Evolutionary conservation across 139 green algal species (phyloP).

Genomic region (Pseudopediastrum boryanum): DNA sequence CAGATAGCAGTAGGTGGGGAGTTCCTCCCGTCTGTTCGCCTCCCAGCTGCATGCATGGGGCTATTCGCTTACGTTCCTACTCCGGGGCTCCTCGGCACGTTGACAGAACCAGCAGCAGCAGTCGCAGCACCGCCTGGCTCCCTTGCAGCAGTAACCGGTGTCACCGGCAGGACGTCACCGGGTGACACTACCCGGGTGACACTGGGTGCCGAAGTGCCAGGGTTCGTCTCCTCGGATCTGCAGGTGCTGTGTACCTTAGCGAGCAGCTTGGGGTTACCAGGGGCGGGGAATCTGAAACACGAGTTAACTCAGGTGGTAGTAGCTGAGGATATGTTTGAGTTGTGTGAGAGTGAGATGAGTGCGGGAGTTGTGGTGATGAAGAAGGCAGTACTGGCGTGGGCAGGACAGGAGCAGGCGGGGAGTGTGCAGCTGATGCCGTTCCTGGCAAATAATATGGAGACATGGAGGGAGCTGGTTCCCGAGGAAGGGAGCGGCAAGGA

Average conservation of each 20-base stretch:
- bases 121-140: conserved; percentile 2
- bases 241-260: conserved; percentile 36
- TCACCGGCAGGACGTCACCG: background rate
- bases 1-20: conserved; percentile 43
- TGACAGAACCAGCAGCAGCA: conserved; percentile 9
- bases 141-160: background rate
- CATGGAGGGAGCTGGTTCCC: conserved; percentile 26
- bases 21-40: conserved; percentile 28
- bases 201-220: conserved; percentile 12
- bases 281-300: conserved; percentile 46
- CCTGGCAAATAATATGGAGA: conserved; percentile 34
- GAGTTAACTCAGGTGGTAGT: conserved; percentile 65
- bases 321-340: conserved; percentile 63
- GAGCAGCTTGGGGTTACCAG: conserved; percentile 36
- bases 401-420: conserved; percentile 60
- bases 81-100: conserved; percentile 10
- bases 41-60: conserved; percentile 57
- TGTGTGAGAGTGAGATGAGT: conserved; percentile 53
- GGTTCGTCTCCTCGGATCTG: conserved; percentile 35
- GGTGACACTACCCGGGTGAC: background rate
- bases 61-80: conserved; percentile 40
- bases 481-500: background rate
- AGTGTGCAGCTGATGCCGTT: conserved; percentile 64
- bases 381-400: conserved; percentile 62
- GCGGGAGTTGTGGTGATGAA: conserved; percentile 53